phyloP scores from a whole-genome alignment of 192 early-diverging fungal species.

The Lobosporangium transversale region DNA sequence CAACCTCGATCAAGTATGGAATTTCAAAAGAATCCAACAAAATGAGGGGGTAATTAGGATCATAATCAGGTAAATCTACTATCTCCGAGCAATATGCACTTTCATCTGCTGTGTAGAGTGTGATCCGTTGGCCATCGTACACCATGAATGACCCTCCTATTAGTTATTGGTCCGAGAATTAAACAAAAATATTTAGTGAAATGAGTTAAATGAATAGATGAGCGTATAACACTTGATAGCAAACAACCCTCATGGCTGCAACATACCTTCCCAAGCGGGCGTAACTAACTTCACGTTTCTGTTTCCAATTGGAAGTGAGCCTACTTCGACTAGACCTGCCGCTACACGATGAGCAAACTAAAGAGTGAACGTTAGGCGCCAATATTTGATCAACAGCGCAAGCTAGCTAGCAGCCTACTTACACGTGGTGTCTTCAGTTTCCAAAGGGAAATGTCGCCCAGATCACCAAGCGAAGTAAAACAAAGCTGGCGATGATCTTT shows the following conservation, averaged over 20 bases:
- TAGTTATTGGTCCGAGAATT: too few species aligned
- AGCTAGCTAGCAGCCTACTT: constrained; percentile 1
- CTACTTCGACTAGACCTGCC: constrained; percentile 45
- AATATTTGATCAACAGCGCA: neutral
- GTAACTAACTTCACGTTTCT: constrained; percentile 38
- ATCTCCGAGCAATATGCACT: constrained; percentile 25
- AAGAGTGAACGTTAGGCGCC: constrained; percentile 6
- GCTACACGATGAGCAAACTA: constrained; percentile 54
- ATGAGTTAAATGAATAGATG: too few species aligned
- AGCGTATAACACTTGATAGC: too few species aligned
- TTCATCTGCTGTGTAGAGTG: constrained; percentile 28
- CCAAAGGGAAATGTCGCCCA: constrained; percentile 67
- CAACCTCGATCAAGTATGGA: constrained; percentile 26
- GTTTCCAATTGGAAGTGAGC: constrained; percentile 36
- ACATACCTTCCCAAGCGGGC: constrained; percentile 49
- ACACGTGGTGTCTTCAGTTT: constrained; percentile 61
- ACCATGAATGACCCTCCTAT: constrained; percentile 51
- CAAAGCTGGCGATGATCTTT: constrained; percentile 54
- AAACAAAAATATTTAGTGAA: too few species aligned
- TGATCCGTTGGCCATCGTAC: constrained; percentile 36
- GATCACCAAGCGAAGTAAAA: constrained; percentile 59
- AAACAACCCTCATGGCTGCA: too few species aligned
- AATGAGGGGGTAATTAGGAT: constrained; percentile 29
- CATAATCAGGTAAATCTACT: constrained; percentile 44
- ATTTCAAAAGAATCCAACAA: constrained; percentile 49